Percentiles rank a stretch among this genome's conserved stretches.
phyloP scores from a whole-genome alignment of 2,329 filamentous ascomycete genomes.

The Septoria petroselini region DNA sequence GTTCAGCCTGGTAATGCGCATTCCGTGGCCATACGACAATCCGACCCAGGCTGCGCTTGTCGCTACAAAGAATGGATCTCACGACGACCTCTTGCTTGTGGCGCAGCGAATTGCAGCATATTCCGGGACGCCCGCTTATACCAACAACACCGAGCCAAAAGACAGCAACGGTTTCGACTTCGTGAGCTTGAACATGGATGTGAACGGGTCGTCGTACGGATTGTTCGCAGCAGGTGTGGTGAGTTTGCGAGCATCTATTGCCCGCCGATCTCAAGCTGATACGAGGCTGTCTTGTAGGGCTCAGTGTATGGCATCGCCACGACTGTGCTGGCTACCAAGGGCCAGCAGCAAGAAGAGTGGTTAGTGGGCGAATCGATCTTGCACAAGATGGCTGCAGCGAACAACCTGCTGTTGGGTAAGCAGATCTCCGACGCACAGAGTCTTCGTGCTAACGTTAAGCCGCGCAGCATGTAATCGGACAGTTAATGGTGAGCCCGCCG shows the following conservation, averaged over 20 bases:
- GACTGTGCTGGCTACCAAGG: constrained; percentile 8
- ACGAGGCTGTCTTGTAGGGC: background rate
- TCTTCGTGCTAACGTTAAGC: background rate
- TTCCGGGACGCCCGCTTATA: constrained; percentile 17
- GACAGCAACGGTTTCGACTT: constrained; percentile 3
- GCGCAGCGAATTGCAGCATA: constrained; percentile 14
- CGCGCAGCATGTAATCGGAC: constrained; percentile 15
- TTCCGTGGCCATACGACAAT: background rate
- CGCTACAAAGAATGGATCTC: constrained; percentile 17
- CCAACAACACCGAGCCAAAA: background rate
- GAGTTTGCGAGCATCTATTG: background rate
- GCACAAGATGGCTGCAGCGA: constrained; percentile 13
- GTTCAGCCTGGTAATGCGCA: constrained; percentile 16
- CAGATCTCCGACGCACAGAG: too few relatives aligned
- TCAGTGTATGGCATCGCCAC: constrained; percentile 12
- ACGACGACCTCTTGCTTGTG: constrained; percentile 12
- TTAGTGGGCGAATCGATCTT: background rate
- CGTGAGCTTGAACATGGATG: constrained; percentile 17
- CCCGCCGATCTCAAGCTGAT: background rate
- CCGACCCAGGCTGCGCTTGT: constrained; percentile 15
- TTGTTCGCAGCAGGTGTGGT: constrained; percentile 13
- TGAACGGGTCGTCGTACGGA: constrained; percentile 13
- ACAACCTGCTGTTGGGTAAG: constrained; percentile 13
- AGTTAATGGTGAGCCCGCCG: constrained; percentile 13
- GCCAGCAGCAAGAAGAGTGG: constrained; percentile 14